phyloP scores from a whole-genome alignment of 768 basidiomycete species.

The Zangia roseola region DNA sequence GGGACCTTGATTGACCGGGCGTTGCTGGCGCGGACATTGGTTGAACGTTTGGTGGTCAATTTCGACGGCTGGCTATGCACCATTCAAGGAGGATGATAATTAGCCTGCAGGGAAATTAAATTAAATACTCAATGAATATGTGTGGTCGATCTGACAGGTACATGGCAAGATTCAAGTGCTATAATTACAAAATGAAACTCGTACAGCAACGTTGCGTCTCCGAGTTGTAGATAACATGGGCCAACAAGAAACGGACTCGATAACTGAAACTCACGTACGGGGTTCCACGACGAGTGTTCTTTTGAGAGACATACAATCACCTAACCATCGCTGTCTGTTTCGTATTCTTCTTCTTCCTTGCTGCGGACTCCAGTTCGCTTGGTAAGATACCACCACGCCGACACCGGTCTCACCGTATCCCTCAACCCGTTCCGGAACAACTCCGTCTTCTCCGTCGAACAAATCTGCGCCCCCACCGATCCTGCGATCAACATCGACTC shows the following conservation, averaged over 20 bases:
- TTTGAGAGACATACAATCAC: no score
- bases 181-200: no score
- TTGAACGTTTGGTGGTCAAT: constrained; percentile 8
- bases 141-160: no score
- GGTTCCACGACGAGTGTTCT: no score
- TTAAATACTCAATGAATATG: no score
- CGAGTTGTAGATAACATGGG: no score
- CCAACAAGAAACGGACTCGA: no score
- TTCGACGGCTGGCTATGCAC: constrained; percentile 16
- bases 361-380: constrained; percentile 2
- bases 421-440: constrained; percentile 30
- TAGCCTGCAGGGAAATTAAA: no score
- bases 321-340: neutral
- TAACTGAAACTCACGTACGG: no score
- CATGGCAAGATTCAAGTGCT: no score
- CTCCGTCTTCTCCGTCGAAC: constrained; percentile 29
- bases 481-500: constrained; percentile 32
- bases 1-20: constrained; percentile 5
- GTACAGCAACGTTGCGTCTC: no score
- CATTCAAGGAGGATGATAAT: neutral
- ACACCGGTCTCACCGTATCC: constrained; percentile 32
- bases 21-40: neutral
- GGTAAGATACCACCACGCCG: constrained; percentile 34
- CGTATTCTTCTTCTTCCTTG: neutral
- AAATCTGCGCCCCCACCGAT: constrained; percentile 28